Evolutionary conservation across 2,329 filamentous ascomycete genomes (phyloP).

Genomic region (Dactylellina leptospora): DNA sequence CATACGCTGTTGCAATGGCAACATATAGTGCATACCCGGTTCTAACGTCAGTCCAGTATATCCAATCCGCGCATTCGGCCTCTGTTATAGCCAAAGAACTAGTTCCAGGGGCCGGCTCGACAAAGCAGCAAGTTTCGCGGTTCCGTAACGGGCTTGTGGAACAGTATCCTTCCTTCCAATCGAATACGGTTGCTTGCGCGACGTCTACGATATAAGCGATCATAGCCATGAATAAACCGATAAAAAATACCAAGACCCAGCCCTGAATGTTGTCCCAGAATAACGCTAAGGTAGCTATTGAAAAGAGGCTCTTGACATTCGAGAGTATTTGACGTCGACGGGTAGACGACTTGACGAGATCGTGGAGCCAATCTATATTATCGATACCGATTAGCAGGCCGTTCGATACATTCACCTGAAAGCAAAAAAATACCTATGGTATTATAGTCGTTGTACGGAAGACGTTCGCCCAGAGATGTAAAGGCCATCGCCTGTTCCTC

Average conservation of each 20-base stretch:
- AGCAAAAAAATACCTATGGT: conserved; percentile 63
- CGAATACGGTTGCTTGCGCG: conserved; percentile 66
- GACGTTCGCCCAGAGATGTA: conserved; percentile 65
- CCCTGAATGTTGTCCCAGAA: conserved; percentile 66
- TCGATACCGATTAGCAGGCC: background rate
- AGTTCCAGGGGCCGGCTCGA: too few species aligned
- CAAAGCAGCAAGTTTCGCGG: conserved; percentile 65
- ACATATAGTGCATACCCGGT: conserved; percentile 57
- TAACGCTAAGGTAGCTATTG: conserved; percentile 59
- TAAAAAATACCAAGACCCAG: conserved; percentile 67
- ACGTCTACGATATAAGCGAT: conserved; percentile 69
- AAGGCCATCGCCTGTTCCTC: conserved; percentile 64
- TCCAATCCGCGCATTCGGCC: conserved; percentile 36
- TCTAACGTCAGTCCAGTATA: conserved; percentile 54
- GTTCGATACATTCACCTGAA: background rate
- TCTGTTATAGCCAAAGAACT: background rate
- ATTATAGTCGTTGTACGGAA: conserved; percentile 70
- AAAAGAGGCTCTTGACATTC: conserved; percentile 61
- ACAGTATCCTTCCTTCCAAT: conserved; percentile 70
- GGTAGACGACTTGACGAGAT: conserved; percentile 69
- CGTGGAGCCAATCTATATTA: conserved; percentile 66
- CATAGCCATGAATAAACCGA: conserved; percentile 67
- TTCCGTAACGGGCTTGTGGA: conserved; percentile 62
- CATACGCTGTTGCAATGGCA: conserved; percentile 56
- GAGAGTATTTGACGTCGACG: conserved; percentile 64